These are phyloP conservation scores for Cucumis cinereus DNA, from an alignment of 306 rosid species.

Conservation along the genomic window DNA sequence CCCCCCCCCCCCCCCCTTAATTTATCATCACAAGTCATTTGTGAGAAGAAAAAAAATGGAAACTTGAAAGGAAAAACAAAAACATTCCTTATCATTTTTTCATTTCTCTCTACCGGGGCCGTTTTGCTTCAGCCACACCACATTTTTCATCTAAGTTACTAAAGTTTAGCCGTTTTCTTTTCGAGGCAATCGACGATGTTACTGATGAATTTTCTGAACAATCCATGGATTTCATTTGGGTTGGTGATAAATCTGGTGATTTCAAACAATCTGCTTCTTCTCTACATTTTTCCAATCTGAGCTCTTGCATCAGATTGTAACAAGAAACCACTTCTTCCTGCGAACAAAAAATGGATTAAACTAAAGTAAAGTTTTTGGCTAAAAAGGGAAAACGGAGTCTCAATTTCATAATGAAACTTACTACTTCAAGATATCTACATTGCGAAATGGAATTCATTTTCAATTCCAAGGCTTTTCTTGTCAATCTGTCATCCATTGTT, in stretches of 20 bases:
- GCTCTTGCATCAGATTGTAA: constrained; percentile 40
- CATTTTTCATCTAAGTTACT: constrained; percentile 18
- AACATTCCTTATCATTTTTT: background rate
- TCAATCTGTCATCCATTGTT: constrained; percentile 39
- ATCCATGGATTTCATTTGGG: constrained; percentile 16
- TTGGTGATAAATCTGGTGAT: constrained; percentile 20
- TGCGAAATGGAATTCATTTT: constrained; percentile 47
- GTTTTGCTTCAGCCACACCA: constrained; percentile 23
- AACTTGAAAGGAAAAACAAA: background rate
- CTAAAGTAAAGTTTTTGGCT: background rate
- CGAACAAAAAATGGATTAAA: background rate
- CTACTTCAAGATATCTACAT: constrained; percentile 27
- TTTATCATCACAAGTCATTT: constrained; percentile 2
- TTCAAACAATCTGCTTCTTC: constrained; percentile 14
- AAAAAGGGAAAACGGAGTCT: background rate
- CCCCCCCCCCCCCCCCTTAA: constrained; percentile 13
- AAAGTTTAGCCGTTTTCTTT: constrained; percentile 49
- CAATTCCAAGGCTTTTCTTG: constrained; percentile 31
- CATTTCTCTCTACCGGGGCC: constrained; percentile 16
- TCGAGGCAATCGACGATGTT: constrained; percentile 20
- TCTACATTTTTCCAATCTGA: constrained; percentile 22
- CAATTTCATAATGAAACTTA: constrained; percentile 21
- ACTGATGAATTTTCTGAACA: constrained; percentile 26
- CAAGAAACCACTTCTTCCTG: constrained; percentile 48
- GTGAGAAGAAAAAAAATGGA: background rate